Percentiles rank a stretch among this genome's conserved stretches.
Evolutionary conservation across 2,329 filamentous ascomycete genomes (phyloP).

Genomic region (Capronia coronata): DNA sequence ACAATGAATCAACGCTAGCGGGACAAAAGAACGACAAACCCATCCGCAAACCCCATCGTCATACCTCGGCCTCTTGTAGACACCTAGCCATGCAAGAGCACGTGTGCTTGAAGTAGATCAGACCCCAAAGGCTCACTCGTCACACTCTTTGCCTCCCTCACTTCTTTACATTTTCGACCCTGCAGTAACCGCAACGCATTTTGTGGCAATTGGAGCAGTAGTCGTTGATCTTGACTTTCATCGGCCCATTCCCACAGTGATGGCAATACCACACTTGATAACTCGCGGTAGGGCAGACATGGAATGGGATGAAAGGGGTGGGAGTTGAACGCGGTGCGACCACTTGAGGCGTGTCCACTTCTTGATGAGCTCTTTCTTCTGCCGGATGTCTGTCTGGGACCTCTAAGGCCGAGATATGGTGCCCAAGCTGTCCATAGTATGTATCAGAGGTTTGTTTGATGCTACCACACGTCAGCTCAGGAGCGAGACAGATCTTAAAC

Average conservation of each 20-base stretch:
- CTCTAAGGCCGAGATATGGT: background rate
- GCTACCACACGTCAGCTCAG: background rate
- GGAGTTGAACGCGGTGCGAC: background rate
- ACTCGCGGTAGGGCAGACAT: background rate
- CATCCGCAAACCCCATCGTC: no score
- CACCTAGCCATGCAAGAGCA: background rate
- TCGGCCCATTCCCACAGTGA: background rate
- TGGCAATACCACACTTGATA: constrained; percentile 10
- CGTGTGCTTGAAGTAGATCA: background rate
- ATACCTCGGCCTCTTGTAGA: no score
- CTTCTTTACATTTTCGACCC: constrained; percentile 2
- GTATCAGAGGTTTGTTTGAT: background rate
- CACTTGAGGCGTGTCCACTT: background rate
- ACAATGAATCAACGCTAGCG: no score
- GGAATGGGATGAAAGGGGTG: background rate
- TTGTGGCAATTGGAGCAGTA: constrained; percentile 1
- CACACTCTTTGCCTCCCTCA: background rate
- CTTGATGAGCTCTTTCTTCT: no score
- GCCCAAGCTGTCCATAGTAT: background rate
- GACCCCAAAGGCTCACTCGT: background rate
- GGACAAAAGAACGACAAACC: no score
- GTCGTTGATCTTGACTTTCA: background rate
- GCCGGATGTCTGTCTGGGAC: background rate
- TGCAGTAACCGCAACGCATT: background rate
- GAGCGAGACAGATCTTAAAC: background rate